Evolutionary conservation across 2,329 filamentous ascomycete genomes (phyloP).

Genomic region (Hymenoscyphus fructigenus): DNA sequence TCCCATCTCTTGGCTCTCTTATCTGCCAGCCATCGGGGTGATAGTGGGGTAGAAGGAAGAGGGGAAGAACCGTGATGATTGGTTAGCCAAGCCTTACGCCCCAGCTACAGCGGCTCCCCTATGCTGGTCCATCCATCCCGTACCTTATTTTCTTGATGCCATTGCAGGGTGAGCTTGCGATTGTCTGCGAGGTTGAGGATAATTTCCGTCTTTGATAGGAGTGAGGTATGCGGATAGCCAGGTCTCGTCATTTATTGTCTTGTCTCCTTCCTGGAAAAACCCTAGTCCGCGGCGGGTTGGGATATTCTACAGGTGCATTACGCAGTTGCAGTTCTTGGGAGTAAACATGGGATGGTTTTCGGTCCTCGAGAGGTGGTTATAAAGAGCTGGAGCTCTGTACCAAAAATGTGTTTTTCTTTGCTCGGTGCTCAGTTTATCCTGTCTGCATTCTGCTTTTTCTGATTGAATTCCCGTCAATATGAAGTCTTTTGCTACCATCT

Average conservation of each 20-base stretch:
- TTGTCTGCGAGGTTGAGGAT: background rate
- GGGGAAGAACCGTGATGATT: background rate
- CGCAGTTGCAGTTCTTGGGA: background rate
- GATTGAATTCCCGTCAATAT: slow-evolving; percentile 2
- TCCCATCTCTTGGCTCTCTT: background rate
- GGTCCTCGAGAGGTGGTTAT: background rate
- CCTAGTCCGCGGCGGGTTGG: background rate
- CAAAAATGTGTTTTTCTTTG: background rate
- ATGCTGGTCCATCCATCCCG: background rate
- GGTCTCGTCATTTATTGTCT: background rate
- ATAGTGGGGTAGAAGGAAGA: background rate
- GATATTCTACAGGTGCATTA: background rate
- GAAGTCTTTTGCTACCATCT: slow-evolving; percentile 1
- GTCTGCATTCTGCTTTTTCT: background rate
- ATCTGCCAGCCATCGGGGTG: background rate
- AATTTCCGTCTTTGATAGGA: background rate
- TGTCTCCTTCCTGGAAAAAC: slow-evolving; percentile 9
- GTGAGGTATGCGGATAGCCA: background rate
- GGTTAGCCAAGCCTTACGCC: background rate
- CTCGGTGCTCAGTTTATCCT: background rate
- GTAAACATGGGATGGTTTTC: background rate
- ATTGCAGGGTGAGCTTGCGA: slow-evolving; percentile 4
- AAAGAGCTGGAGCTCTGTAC: background rate
- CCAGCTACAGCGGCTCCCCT: background rate
- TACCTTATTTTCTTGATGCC: background rate